Percentiles rank a stretch among this genome's conserved stretches.
phyloP scores from a whole-genome alignment of 371 early-diverging fungal genomes.

The Smittium culicis region DNA sequence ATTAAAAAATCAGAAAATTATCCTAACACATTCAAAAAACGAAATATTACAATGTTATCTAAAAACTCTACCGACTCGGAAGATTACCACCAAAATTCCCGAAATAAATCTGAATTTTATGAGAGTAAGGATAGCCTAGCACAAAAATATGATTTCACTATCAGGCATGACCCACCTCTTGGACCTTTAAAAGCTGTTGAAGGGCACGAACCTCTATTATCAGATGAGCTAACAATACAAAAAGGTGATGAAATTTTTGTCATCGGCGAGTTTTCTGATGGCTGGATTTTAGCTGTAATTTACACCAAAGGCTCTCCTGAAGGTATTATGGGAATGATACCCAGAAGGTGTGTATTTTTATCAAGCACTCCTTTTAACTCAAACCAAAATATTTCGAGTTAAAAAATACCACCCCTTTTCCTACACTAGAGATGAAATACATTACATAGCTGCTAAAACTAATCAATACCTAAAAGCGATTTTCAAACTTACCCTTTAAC shows the following conservation, averaged over 20 bases:
- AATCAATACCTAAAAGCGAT: too few relatives aligned
- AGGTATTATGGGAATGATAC: slow-evolving; percentile 28
- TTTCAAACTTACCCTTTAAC: too few relatives aligned
- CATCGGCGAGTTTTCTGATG: slow-evolving; percentile 31
- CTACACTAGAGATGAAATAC: too few relatives aligned
- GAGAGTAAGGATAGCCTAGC: slow-evolving; percentile 25
- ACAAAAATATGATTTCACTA: slow-evolving; percentile 26
- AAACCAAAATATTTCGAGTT: not conserved
- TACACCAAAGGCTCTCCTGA: slow-evolving; percentile 13
- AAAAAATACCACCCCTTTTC: too few relatives aligned
- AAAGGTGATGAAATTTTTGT: slow-evolving; percentile 21
- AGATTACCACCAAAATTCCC: not conserved
- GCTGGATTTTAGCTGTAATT: slow-evolving; percentile 25
- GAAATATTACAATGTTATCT: too few relatives aligned
- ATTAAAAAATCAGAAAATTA: too few relatives aligned
- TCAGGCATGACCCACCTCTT: slow-evolving; percentile 28
- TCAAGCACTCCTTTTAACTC: not conserved
- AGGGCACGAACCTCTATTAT: slow-evolving; percentile 18
- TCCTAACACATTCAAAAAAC: too few relatives aligned
- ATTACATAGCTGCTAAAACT: too few relatives aligned
- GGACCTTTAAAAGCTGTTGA: slow-evolving; percentile 28
- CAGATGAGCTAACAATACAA: slow-evolving; percentile 22
- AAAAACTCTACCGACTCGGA: too few relatives aligned
- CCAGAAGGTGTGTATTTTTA: slow-evolving; percentile 29
- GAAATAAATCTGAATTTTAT: not conserved